Conservation (phyloP, 257 asterid species). For the Lycium barbarum region DNA sequence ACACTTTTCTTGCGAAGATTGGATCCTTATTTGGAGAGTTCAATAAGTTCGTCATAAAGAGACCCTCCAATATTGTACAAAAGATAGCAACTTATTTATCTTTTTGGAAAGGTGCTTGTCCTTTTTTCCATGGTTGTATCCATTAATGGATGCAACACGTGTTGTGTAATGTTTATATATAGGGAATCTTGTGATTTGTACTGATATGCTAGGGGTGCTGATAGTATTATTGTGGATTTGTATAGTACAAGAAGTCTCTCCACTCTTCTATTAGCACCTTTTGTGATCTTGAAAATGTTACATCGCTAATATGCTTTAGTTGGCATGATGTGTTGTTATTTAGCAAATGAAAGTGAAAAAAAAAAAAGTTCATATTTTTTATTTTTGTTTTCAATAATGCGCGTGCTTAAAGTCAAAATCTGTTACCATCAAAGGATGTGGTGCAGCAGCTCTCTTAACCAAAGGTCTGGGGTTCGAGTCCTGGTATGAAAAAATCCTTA, state of each 20-base stretch:
- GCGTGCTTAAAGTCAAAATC: no score
- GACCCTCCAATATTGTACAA: slow-evolving; percentile 34
- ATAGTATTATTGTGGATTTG: neutral
- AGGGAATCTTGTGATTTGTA: slow-evolving; percentile 26
- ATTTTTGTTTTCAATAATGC: no score
- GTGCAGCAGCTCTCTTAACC: no score
- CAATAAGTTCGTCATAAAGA: neutral
- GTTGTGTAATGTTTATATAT: slow-evolving; percentile 45
- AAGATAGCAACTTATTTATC: slow-evolving; percentile 30
- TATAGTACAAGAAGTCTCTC: neutral
- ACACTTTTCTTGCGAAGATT: no score
- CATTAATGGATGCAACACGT: slow-evolving; percentile 51
- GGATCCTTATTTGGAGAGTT: neutral
- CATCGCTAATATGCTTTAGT: neutral
- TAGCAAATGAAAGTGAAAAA: neutral
- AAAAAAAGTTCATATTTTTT: no score
- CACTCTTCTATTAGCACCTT: neutral
- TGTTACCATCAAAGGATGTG: no score
- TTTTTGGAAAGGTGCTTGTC: slow-evolving; percentile 34
- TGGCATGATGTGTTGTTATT: slow-evolving; percentile 21
- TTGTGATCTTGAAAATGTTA: neutral
- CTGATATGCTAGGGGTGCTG: neutral
- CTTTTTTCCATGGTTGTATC: slow-evolving; percentile 65
- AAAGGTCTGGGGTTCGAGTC: no score
- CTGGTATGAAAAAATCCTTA: no score